Conservation (phyloP, 495 filamentous ascomycete species). For the Delitschia confertaspora region DNA sequence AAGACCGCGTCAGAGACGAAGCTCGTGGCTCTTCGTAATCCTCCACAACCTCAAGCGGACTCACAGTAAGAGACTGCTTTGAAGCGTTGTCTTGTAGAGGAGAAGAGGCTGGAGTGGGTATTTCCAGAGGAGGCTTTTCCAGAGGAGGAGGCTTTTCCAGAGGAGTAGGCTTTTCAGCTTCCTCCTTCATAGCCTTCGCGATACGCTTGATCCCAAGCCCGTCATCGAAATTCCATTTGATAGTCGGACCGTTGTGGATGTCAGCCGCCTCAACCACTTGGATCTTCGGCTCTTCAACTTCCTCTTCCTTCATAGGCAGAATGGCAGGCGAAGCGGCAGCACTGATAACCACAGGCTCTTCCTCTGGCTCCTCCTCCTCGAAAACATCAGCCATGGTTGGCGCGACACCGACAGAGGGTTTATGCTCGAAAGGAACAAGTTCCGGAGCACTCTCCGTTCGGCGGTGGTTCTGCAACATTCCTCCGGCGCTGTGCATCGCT, state of each 20-base stretch:
- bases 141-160: slow-evolving; percentile 1
- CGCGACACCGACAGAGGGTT: slow-evolving; percentile 47
- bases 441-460: slow-evolving; percentile 88
- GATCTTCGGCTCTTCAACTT: slow-evolving; percentile 39
- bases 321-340: too few relatives aligned
- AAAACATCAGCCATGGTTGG: slow-evolving; percentile 82
- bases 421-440: slow-evolving; percentile 71
- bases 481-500: slow-evolving; percentile 84
- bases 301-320: slow-evolving; percentile 21
- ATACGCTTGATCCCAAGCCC: slow-evolving; percentile 27
- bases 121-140: slow-evolving; percentile 3
- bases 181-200: slow-evolving; percentile 31
- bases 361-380: slow-evolving; percentile 90
- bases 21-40: slow-evolving; percentile 38
- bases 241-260: slow-evolving; percentile 23
- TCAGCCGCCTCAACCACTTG: slow-evolving; percentile 40
- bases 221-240: slow-evolving; percentile 34
- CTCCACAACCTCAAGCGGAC: slow-evolving; percentile 39
- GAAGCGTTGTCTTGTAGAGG: neutral
- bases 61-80: slow-evolving; percentile 13
- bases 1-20: slow-evolving; percentile 41
- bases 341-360: slow-evolving; percentile 30
- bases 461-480: slow-evolving; percentile 74
- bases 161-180: slow-evolving; percentile 21
- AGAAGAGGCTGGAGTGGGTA: neutral